A percentile compares a stretch with the other conserved stretches of the same genome.
Conservation (phyloP, 805 yeast genomes). For the Hanseniaspora mollemarum region DNA sequence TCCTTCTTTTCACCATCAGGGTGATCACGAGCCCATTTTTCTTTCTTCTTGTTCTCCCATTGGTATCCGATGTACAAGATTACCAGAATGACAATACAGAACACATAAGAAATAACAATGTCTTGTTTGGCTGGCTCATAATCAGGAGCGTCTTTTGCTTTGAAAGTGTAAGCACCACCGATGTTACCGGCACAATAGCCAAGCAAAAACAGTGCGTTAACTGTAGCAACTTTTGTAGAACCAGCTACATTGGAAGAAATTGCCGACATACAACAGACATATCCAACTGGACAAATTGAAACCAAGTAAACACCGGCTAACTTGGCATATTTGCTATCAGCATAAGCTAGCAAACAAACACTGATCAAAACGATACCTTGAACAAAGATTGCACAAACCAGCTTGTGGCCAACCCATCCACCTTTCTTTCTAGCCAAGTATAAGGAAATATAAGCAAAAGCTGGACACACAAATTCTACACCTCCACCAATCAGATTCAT, state of each 20-base stretch:
- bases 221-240: constrained; percentile 54
- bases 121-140: constrained; percentile 47
- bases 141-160: constrained; percentile 43
- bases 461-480: constrained; percentile 33
- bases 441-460: constrained; percentile 25
- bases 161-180: constrained; percentile 65
- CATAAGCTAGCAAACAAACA: constrained; percentile 37
- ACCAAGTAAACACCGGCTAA: constrained; percentile 34
- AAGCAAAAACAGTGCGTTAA: constrained; percentile 47
- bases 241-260: constrained; percentile 51
- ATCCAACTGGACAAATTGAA: constrained; percentile 31
- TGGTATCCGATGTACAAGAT: constrained; percentile 25
- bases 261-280: constrained; percentile 29
- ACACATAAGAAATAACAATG: constrained; percentile 40
- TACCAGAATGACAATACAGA: constrained; percentile 31
- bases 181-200: constrained; percentile 60
- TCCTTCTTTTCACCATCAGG: constrained; percentile 21
- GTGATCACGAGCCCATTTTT: constrained; percentile 24
- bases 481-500: constrained; percentile 40
- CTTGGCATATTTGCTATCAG: constrained; percentile 28
- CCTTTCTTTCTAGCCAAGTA: constrained; percentile 20
- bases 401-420: constrained; percentile 21
- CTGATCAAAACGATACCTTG: constrained; percentile 29
- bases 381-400: constrained; percentile 30
- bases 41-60: constrained; percentile 37